Conservation (phyloP, 352 stramenopile genomes). For the Phytophthora idaei region DNA sequence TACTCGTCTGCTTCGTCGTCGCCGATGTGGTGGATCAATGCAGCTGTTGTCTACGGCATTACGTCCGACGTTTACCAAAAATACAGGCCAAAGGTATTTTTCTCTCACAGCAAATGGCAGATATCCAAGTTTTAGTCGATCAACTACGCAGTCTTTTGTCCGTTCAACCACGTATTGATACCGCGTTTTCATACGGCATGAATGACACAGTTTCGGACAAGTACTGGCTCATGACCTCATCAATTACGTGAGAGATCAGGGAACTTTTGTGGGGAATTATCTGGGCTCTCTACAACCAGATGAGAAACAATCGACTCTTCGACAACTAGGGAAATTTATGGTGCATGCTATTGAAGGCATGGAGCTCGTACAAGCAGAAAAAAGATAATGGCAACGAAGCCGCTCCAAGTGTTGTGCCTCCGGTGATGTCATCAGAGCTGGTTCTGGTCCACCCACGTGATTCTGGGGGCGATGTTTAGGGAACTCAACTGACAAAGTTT, state of each 20-base stretch:
- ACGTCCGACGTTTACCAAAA: background rate
- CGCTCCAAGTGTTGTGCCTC: background rate
- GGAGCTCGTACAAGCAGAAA: slow-evolving; percentile 1
- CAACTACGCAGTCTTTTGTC: background rate
- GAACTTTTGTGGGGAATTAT: too few relatives aligned
- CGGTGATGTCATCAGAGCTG: slow-evolving; percentile 5
- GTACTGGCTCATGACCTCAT: background rate
- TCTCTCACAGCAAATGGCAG: background rate
- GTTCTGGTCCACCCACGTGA: background rate
- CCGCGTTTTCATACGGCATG: background rate
- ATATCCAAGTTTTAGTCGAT: background rate
- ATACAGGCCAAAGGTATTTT: background rate
- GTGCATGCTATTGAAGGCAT: too few relatives aligned
- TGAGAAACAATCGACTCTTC: too few relatives aligned
- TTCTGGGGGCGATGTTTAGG: background rate
- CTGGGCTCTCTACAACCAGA: too few relatives aligned
- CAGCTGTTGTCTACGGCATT: background rate
- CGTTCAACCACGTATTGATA: background rate
- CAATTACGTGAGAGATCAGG: background rate
- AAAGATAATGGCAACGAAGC: slow-evolving; percentile 3
- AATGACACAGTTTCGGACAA: background rate
- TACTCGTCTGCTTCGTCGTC: background rate
- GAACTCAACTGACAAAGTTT: slow-evolving; percentile 1
- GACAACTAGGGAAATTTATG: too few relatives aligned
- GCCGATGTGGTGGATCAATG: background rate